Evolutionary conservation across 2,329 filamentous ascomycete species (phyloP).

Genomic region (Colletotrichum camelliae): DNA sequence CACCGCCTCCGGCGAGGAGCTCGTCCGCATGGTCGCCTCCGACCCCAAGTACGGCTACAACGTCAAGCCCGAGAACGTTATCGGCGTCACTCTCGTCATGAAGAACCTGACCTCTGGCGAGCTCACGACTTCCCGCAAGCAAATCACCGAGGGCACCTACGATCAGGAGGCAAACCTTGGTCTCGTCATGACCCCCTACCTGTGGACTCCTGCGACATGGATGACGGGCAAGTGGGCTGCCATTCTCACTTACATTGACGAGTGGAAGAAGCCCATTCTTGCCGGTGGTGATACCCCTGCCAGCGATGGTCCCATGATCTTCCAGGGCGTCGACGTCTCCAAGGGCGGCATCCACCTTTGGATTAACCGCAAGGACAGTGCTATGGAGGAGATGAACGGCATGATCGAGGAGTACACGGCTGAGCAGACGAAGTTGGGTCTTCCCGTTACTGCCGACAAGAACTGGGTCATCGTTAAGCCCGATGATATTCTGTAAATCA

Average conservation of each 20-base stretch:
- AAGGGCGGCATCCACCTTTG: slow-evolving; percentile 47
- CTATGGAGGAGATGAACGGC: slow-evolving; percentile 36
- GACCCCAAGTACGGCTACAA: slow-evolving; percentile 52
- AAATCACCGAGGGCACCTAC: slow-evolving; percentile 42
- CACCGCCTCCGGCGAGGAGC: slow-evolving; percentile 45
- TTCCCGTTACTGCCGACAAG: slow-evolving; percentile 46
- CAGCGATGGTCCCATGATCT: slow-evolving; percentile 49
- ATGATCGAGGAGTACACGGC: slow-evolving; percentile 41
- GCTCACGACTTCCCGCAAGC: slow-evolving; percentile 42
- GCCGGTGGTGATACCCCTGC: slow-evolving; percentile 47
- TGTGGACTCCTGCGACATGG: slow-evolving; percentile 50
- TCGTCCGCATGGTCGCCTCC: slow-evolving; percentile 50
- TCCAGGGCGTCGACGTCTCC: slow-evolving; percentile 47
- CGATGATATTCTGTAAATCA: slow-evolving; percentile 37
- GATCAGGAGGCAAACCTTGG: slow-evolving; percentile 40
- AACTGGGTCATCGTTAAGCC: slow-evolving; percentile 50
- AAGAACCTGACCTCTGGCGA: slow-evolving; percentile 30
- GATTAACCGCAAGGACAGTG: slow-evolving; percentile 42
- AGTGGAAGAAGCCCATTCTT: slow-evolving; percentile 47
- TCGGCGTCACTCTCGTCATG: slow-evolving; percentile 45
- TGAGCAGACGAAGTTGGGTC: slow-evolving; percentile 37
- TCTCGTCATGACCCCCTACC: slow-evolving; percentile 42
- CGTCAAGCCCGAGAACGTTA: slow-evolving; percentile 47
- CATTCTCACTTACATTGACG: slow-evolving; percentile 45
- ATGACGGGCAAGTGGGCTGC: slow-evolving; percentile 49